Evolutionary conservation across 202 grass and related monocot genomes (phyloP).

Genomic region (Schoenoplectus triqueter): DNA sequence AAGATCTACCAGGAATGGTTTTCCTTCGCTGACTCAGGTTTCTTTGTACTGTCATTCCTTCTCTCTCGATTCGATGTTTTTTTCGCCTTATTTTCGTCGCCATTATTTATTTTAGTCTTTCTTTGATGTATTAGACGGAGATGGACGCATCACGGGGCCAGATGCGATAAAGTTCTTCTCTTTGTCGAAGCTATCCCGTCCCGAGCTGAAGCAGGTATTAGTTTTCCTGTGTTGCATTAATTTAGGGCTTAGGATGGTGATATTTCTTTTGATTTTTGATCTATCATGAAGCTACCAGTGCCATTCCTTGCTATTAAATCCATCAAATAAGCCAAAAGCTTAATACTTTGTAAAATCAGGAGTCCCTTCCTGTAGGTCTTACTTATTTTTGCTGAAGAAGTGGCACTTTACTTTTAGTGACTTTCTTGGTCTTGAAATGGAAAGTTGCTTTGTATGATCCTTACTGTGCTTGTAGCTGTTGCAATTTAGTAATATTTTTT

Average conservation of each 20-base stretch:
- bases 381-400: too few species aligned
- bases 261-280: neutral
- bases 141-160: slow-evolving; percentile 84
- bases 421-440: too few species aligned
- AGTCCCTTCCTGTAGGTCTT: too few species aligned
- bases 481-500: neutral
- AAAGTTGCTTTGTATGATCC: neutral
- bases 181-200: slow-evolving; percentile 84
- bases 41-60: too few species aligned
- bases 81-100: neutral
- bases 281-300: neutral
- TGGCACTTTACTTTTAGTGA: too few species aligned
- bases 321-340: neutral
- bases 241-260: neutral
- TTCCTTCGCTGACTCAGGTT: slow-evolving; percentile 81
- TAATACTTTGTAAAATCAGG: neutral
- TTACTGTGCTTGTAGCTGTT: neutral
- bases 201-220: slow-evolving; percentile 84
- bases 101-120: slow-evolving; percentile 6
- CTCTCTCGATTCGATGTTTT: neutral
- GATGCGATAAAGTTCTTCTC: slow-evolving; percentile 94
- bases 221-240: neutral
- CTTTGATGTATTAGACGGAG: slow-evolving; percentile 57
- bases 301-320: neutral
- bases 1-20: slow-evolving; percentile 95